Base-by-base conservation (phyloP, 805 yeast genomes). In the Vanderwaltozyma verrucispora region DNA sequence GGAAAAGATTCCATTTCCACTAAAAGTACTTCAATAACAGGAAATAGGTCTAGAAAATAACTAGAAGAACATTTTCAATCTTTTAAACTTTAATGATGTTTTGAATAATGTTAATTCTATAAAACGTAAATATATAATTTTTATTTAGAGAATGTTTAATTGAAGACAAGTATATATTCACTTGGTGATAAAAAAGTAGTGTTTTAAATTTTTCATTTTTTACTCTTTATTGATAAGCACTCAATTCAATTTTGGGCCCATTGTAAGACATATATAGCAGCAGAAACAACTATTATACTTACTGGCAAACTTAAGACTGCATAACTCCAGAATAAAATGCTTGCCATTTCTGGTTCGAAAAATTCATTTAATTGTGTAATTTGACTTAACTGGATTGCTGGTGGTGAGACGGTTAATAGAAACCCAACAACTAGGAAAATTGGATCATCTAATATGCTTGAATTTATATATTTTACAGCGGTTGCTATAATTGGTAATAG, bases 381-480 rank as follows among this genome's bases (percentile, higher is more conserved):
- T 53, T 82, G 94, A 21, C 87, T 78, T 40, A 82, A 64, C 58
- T 82, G 94, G 47, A 82, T 80, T 5, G 89, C 89, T 2, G 94
- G 92, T 3, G 94, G 89, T 1, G 86, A 73, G 3, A 80, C 74
- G 1, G 88, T 80, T 44, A 82, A 68, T 20, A 82, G 68, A 50
- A 81, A 81, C 9, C 85, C 75, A 32, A 83, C 87, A 42, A 82
- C 74, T 50, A 82, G 63, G 51, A 82, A 82, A 32, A 82, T 81
- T 25, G 94, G 94, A 56, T 82, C 94, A 54, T 79, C 85, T 56
- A 81, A 63, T 27, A 82, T 79, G 35, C 85, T 76, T 15, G 77
- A 68, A 25, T 72, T 71, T 44, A 81, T 61, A 50, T 69, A 75
- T 57, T 76, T 80, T 33, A 79, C 87, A 41, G 73, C 64, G 3